phyloP scores from a whole-genome alignment of 2,329 filamentous ascomycete species.

The Drechslerella stenobrocha region DNA sequence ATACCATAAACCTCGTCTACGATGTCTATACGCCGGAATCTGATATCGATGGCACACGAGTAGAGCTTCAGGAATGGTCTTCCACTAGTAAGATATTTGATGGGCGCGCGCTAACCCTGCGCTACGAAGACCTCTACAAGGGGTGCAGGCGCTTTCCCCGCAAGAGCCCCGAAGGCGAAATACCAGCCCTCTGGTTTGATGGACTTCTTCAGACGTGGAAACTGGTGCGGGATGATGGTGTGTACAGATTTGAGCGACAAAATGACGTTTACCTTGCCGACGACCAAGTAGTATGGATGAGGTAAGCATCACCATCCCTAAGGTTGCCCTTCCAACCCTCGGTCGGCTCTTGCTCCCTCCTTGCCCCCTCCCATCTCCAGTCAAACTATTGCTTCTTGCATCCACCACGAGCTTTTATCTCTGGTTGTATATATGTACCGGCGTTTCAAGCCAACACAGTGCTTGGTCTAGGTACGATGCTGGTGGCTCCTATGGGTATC shows the following conservation, averaged over 20 bases:
- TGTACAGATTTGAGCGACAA: conserved; percentile 19
- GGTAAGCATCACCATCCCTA: not conserved
- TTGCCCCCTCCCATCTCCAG: not conserved
- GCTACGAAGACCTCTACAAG: conserved; percentile 21
- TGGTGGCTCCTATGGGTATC: no score
- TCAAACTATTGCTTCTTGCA: no score
- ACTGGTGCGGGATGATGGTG: not conserved
- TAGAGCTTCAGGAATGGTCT: conserved; percentile 1
- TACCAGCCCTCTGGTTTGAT: conserved; percentile 41
- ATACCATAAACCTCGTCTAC: conserved; percentile 20
- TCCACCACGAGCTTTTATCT: no score
- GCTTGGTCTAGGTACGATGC: no score
- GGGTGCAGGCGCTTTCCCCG: conserved; percentile 24
- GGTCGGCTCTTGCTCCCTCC: not conserved
- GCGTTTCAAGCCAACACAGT: no score
- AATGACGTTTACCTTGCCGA: conserved; percentile 25
- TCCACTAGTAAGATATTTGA: conserved; percentile 17
- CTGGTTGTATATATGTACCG: no score
- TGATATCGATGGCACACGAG: not conserved
- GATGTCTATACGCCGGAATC: conserved; percentile 9
- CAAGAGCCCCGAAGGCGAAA: not conserved
- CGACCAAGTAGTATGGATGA: conserved; percentile 1
- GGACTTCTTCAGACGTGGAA: conserved; percentile 27
- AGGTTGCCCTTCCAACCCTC: not conserved
- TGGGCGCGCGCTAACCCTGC: conserved; percentile 16